Conservation (phyloP, 2,329 filamentous ascomycete species). For the Fusarium nematophilum region DNA sequence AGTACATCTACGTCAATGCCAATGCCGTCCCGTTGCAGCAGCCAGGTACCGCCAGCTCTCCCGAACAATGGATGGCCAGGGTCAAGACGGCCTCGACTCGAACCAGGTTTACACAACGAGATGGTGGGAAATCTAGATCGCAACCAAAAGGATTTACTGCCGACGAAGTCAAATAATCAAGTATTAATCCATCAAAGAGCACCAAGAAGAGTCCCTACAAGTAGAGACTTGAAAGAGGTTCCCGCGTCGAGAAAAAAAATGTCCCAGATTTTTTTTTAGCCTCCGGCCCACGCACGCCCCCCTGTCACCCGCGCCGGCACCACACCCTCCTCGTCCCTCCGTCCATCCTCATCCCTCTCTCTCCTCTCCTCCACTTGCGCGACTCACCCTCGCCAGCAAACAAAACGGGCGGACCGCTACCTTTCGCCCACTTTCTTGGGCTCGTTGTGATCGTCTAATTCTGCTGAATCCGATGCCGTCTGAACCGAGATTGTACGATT, state of each 20-base stretch:
- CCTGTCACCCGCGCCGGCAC: conserved; percentile 28
- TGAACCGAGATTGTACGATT: not conserved
- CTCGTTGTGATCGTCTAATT: conserved; percentile 68
- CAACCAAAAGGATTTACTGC: too few species aligned
- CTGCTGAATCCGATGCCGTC: conserved; percentile 50
- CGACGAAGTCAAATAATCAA: too few species aligned
- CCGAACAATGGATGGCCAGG: conserved; percentile 2
- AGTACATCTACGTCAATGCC: conserved; percentile 31
- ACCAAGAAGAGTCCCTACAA: too few species aligned
- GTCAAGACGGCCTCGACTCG: not conserved
- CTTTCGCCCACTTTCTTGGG: conserved; percentile 68
- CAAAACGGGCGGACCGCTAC: conserved; percentile 43
- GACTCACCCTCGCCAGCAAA: conserved; percentile 47
- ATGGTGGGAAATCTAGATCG: too few species aligned
- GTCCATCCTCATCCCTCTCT: conserved; percentile 44
- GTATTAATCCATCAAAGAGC: too few species aligned
- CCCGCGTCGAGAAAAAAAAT: conserved; percentile 24
- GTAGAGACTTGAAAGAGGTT: not conserved
- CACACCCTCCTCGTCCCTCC: conserved; percentile 31
- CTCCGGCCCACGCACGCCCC: conserved; percentile 25
- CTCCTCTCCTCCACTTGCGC: conserved; percentile 48
- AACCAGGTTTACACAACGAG: not conserved
- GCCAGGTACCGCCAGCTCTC: conserved; percentile 21
- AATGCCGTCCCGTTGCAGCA: conserved; percentile 13
- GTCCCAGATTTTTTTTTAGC: conserved; percentile 37